phyloP scores from a whole-genome alignment of 768 basidiomycete genomes.

The Tylopilus sp. region DNA sequence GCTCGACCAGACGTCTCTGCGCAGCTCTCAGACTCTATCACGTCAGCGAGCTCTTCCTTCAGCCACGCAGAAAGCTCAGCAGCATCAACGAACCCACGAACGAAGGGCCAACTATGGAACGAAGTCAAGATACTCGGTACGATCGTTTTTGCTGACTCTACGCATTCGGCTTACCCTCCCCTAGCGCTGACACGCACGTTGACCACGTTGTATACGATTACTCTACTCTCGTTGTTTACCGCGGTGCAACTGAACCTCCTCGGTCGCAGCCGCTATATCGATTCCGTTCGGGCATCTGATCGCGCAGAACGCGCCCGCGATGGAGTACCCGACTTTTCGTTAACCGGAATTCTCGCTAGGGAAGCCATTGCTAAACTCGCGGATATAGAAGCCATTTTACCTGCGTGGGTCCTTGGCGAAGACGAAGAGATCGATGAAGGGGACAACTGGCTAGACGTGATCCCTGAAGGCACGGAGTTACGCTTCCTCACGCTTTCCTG shows the following conservation, averaged over 20 bases:
- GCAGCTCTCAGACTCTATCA: conserved; percentile 41
- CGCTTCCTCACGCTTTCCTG: conserved; percentile 85
- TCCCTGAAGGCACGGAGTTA: conserved; percentile 67
- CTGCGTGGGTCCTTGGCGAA: conserved; percentile 20
- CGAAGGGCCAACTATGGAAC: conserved; percentile 86
- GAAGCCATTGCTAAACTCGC: conserved; percentile 25
- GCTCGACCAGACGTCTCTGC: conserved; percentile 8
- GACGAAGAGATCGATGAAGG: conserved; percentile 28
- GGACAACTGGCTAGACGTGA: conserved; percentile 30
- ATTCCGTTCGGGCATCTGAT: conserved; percentile 59
- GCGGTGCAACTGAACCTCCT: conserved; percentile 83
- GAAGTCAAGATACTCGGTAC: conserved; percentile 80
- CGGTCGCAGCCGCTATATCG: conserved; percentile 76
- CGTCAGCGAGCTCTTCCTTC: conserved; percentile 35
- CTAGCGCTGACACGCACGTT: conserved; percentile 85
- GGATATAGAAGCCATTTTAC: conserved; percentile 25
- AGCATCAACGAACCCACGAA: conserved; percentile 34
- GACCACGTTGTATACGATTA: conserved; percentile 81
- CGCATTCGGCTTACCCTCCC: conserved; percentile 1
- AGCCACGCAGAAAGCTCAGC: conserved; percentile 19
- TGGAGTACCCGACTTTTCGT: conserved; percentile 33
- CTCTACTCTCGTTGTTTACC: conserved; percentile 83
- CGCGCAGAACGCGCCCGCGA: conserved; percentile 52
- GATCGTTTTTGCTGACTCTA: conserved; percentile 36
- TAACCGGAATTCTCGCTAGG: conserved; percentile 22